A percentile compares a stretch with the other conserved stretches of the same genome.
phyloP scores from a whole-genome alignment of 2,329 filamentous ascomycete genomes.

The Ceratocystis smalleyi region DNA sequence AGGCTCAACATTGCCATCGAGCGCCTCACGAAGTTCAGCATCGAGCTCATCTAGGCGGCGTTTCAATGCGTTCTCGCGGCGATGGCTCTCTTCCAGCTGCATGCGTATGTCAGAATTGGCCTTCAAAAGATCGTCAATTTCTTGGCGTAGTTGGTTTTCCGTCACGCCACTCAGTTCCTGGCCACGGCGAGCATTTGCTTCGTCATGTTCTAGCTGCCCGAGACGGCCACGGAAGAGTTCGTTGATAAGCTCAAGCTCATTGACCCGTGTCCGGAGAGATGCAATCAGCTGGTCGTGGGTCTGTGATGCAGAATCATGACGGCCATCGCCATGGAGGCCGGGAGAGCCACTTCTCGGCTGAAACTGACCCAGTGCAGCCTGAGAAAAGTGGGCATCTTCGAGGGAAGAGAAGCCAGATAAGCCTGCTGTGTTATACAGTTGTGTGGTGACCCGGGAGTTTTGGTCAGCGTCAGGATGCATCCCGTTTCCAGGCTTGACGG shows the following conservation, averaged over 20 bases:
- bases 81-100: constrained; percentile 61
- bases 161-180: constrained; percentile 41
- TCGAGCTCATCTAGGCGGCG: constrained; percentile 67
- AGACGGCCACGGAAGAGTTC: constrained; percentile 63
- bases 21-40: constrained; percentile 30
- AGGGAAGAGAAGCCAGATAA: constrained; percentile 67
- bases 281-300: constrained; percentile 67
- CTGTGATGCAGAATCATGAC: constrained; percentile 50
- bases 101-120: constrained; percentile 35
- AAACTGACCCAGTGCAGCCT: constrained; percentile 32
- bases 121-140: constrained; percentile 34
- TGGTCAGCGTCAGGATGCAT: constrained; percentile 7
- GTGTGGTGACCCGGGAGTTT: constrained; percentile 2
- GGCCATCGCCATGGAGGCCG: constrained; percentile 42
- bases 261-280: constrained; percentile 84
- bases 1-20: constrained; percentile 22
- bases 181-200: constrained; percentile 48
- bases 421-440: constrained; percentile 51
- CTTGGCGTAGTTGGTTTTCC: constrained; percentile 40
- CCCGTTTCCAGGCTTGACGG: constrained; percentile 11
- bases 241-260: constrained; percentile 89
- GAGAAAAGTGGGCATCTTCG: constrained; percentile 53
- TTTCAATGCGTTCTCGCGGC: constrained; percentile 68
- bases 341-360: constrained; percentile 41
- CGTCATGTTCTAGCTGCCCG: constrained; percentile 62